Evolutionary conservation across 129 eudicot species (phyloP), one percentile per base, ranked within the genome.

Genomic region (Ambrosia artemisiifolia): DNA sequence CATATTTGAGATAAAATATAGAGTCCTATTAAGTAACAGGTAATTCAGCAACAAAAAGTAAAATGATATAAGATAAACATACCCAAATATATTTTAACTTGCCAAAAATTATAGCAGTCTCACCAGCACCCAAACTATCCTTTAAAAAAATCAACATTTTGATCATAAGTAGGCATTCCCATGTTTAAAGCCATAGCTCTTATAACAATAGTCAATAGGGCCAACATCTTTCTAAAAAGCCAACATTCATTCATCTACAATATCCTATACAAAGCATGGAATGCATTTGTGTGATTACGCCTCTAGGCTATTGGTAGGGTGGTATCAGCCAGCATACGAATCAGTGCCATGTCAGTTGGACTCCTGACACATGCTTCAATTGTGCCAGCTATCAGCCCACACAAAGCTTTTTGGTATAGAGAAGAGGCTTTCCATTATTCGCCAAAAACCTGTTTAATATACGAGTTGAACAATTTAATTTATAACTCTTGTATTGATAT

Each of bases 121-220:
- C 96, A 9, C 98, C 91, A 19, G 86, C 71, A 34, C 84, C 88
- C 69, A 88, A 83, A 63, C 73, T 43, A 68, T 94, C 99, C 83
- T n/a, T 78, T 86, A 80, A 80, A 85, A 65, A 88, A 87, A 83
- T 90, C 99, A 10, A 77, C 86, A 74, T 86, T 78, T 70, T 94
- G 97, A 79, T 94, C 99, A 81, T 94, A 94, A 40, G 99, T 90
- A 40, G 99, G 97, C 97, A 90, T 90, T 30, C 96, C 97, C 97
- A 86, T 90, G 85, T 90, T 94, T 16, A 94, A 80, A 17, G 87
- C 92, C 98, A 94, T 90, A 11, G 98, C 98, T 72, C 98, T 83
- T 28, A 89, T 93, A 11, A 94, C n/a, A n/a, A n/a, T n/a, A n/a
- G n/a, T n/a, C 95, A 36, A 97, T 94, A n/a, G 97, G 99, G 24